Percentiles rank a stretch among this genome's conserved stretches.
Conservation (phyloP, 1,139 yeast species). For the Taiozyma sp. region DNA sequence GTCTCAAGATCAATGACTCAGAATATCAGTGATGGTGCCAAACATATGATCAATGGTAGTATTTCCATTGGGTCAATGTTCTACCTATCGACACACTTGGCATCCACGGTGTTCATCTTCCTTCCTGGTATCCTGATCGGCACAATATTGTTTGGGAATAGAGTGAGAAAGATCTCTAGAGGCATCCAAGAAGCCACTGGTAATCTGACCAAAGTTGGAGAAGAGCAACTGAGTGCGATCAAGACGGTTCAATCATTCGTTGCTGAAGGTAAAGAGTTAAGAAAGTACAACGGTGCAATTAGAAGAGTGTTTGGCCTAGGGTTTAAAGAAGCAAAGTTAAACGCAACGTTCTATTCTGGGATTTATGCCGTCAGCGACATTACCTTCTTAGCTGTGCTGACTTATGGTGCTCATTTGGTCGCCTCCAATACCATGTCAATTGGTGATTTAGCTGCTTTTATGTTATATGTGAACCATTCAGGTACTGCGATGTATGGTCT, state of each 20-base stretch:
- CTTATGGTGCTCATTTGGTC: slow-evolving; percentile 78
- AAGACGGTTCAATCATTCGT: slow-evolving; percentile 87
- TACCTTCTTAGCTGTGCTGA: slow-evolving; percentile 68
- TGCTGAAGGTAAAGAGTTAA: slow-evolving; percentile 66
- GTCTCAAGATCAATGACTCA: slow-evolving; percentile 86
- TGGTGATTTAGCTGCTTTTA: slow-evolving; percentile 88
- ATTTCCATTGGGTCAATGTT: slow-evolving; percentile 90
- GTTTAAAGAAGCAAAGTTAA: slow-evolving; percentile 71
- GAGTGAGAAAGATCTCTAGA: slow-evolving; percentile 69
- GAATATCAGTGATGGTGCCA: slow-evolving; percentile 85
- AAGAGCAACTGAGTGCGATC: slow-evolving; percentile 83
- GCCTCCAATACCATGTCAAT: slow-evolving; percentile 64
- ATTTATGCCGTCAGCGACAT: slow-evolving; percentile 80
- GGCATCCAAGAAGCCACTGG: slow-evolving; percentile 85
- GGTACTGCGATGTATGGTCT: slow-evolving; percentile 87
- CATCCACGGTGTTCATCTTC: slow-evolving; percentile 67
- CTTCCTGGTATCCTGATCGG: slow-evolving; percentile 80
- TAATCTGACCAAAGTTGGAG: slow-evolving; percentile 79
- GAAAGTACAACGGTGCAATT: slow-evolving; percentile 61
- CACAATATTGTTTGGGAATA: slow-evolving; percentile 72
- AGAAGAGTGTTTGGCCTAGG: slow-evolving; percentile 71
- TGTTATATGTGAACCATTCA: slow-evolving; percentile 91
- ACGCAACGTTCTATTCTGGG: slow-evolving; percentile 70
- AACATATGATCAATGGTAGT: slow-evolving; percentile 71
- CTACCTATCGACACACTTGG: slow-evolving; percentile 72